Conservation (phyloP, 805 yeast genomes). For the Nakazawaea wyomingensis region DNA sequence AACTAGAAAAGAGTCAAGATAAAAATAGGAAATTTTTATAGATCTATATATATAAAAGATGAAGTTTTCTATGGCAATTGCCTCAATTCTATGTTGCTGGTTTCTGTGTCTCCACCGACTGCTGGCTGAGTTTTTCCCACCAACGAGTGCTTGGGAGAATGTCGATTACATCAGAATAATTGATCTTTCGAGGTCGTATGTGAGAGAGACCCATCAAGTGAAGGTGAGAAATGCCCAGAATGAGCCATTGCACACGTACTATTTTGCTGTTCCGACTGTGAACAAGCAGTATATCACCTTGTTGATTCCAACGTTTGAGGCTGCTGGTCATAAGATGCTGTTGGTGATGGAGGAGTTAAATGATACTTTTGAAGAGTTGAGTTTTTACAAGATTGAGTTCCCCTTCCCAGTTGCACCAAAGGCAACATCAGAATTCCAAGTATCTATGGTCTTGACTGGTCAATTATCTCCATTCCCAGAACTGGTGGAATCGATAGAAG, state of each 20-base stretch:
- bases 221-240: slow-evolving; percentile 53
- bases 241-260: slow-evolving; percentile 51
- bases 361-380: slow-evolving; percentile 17
- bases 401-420: slow-evolving; percentile 68
- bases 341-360: slow-evolving; percentile 18
- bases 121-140: background rate
- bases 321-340: slow-evolving; percentile 15
- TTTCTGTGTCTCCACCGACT: background rate
- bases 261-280: slow-evolving; percentile 50
- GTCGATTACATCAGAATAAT: slow-evolving; percentile 46
- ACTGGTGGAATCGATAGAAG: slow-evolving; percentile 49
- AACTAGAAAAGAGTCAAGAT: too few relatives aligned
- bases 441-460: slow-evolving; percentile 44
- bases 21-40: too few relatives aligned
- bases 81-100: background rate
- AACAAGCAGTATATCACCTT: slow-evolving; percentile 22
- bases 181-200: slow-evolving; percentile 64
- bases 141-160: slow-evolving; percentile 49
- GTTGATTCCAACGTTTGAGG: slow-evolving; percentile 19
- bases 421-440: slow-evolving; percentile 40
- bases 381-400: slow-evolving; percentile 44
- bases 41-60: too few relatives aligned
- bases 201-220: slow-evolving; percentile 54
- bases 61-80: background rate
- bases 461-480: slow-evolving; percentile 56